Evolutionary conservation across 2,329 filamentous ascomycete genomes (phyloP).

Genomic region (Cryphonectria japonica): DNA sequence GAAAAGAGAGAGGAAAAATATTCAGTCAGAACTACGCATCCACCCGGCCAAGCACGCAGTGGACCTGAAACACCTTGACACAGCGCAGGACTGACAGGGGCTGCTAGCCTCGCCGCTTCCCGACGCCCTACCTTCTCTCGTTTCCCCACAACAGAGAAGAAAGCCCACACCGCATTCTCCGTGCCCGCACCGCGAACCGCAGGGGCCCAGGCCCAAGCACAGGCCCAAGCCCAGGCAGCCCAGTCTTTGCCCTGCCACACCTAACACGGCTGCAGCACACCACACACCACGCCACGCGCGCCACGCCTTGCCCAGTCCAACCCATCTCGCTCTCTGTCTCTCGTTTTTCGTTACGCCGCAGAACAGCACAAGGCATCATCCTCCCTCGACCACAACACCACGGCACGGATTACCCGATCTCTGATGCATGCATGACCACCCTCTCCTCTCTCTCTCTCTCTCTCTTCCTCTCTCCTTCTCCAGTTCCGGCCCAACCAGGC

Average conservation of each 20-base stretch:
- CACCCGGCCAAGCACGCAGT: slow-evolving; percentile 10
- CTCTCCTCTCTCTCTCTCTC: too few relatives aligned
- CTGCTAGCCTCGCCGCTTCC: slow-evolving; percentile 28
- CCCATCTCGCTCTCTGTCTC: background rate
- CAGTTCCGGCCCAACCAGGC: background rate
- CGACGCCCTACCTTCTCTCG: slow-evolving; percentile 25
- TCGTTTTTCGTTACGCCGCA: background rate
- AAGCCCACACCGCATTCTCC: slow-evolving; percentile 21
- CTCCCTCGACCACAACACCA: background rate
- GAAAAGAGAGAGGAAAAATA: background rate
- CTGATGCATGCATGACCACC: background rate
- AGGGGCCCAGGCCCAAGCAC: background rate
- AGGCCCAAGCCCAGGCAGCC: background rate
- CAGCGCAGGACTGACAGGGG: slow-evolving; percentile 17
- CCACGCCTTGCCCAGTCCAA: background rate
- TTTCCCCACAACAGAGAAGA: background rate
- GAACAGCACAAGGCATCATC: background rate
- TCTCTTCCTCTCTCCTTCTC: background rate
- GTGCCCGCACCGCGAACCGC: background rate
- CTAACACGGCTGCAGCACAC: background rate
- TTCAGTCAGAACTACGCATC: background rate
- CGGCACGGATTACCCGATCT: slow-evolving; percentile 11
- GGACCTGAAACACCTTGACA: slow-evolving; percentile 27
- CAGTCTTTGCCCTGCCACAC: background rate
- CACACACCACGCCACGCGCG: slow-evolving; percentile 1